Conservation (phyloP, 1,284 basidiomycete genomes). For the Pholiota adiposa region DNA sequence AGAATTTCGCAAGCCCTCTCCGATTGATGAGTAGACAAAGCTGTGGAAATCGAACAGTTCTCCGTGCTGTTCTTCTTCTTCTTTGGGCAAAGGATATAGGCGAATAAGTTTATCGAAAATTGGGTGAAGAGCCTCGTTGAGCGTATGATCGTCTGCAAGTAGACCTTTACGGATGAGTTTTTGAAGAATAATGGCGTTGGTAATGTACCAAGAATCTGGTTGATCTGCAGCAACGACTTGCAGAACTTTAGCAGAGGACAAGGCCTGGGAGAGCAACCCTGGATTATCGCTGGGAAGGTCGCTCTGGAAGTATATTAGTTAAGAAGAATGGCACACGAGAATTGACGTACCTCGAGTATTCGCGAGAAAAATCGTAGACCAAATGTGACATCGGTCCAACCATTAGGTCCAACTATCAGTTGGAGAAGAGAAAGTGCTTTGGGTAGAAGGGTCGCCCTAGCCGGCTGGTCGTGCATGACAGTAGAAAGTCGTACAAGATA, state of each 20-base stretch:
- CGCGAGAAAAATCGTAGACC: slow-evolving; percentile 90
- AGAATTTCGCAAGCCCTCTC: slow-evolving; percentile 80
- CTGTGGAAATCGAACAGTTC: slow-evolving; percentile 80
- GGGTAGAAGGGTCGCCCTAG: slow-evolving; percentile 68
- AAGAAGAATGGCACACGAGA: slow-evolving; percentile 1
- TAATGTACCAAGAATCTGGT: slow-evolving; percentile 81
- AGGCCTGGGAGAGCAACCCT: slow-evolving; percentile 66
- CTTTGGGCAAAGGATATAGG: slow-evolving; percentile 84
- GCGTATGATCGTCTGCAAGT: slow-evolving; percentile 70
- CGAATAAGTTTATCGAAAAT: slow-evolving; percentile 87
- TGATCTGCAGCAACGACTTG: slow-evolving; percentile 88
- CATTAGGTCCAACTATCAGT: slow-evolving; percentile 79
- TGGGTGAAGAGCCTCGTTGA: slow-evolving; percentile 83
- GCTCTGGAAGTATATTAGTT: slow-evolving; percentile 47
- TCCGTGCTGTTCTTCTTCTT: slow-evolving; percentile 70
- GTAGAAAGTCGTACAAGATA: slow-evolving; percentile 91
- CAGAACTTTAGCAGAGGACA: slow-evolving; percentile 89
- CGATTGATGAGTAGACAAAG: slow-evolving; percentile 78
- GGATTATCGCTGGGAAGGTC: slow-evolving; percentile 75
- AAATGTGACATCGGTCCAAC: slow-evolving; percentile 94
- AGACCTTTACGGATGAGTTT: slow-evolving; percentile 91
- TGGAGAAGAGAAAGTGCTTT: slow-evolving; percentile 85
- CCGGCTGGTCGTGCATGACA: slow-evolving; percentile 71
- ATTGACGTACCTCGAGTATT: slow-evolving; percentile 67
- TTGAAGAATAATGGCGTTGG: slow-evolving; percentile 83